Conservation (phyloP, 495 filamentous ascomycete species). For the Hypoxylon rickii region DNA sequence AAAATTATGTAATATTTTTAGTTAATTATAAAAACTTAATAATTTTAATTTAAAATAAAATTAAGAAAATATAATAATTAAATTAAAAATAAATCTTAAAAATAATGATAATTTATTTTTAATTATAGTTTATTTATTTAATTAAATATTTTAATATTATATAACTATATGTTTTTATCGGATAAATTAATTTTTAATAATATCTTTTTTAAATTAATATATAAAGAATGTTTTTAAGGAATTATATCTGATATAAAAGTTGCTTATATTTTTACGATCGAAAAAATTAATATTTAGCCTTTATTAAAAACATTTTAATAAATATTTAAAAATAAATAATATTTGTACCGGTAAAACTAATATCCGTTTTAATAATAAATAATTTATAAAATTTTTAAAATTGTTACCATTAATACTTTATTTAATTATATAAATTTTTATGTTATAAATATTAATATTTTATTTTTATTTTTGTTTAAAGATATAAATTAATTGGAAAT, state of each 20-base stretch:
- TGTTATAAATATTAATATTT: background rate
- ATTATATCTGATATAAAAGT: background rate
- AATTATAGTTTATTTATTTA: too few relatives aligned
- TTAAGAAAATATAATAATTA: too few relatives aligned
- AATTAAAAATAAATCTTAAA: too few relatives aligned
- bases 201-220: background rate
- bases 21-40: background rate
- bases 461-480: background rate
- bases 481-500: constrained; percentile 3
- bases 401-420: background rate
- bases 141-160: too few relatives aligned
- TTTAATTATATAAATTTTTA: background rate
- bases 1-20: background rate
- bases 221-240: background rate
- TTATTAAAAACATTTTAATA: background rate
- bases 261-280: background rate
- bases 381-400: background rate
- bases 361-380: background rate
- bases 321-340: background rate
- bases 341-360: background rate
- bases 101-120: too few relatives aligned
- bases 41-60: too few relatives aligned
- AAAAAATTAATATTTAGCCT: background rate
- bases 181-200: background rate
- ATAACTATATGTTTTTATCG: too few relatives aligned